Percentiles rank a stretch among this genome's conserved stretches.
Evolutionary conservation across 2,329 filamentous ascomycete species (phyloP).

Genomic region (Thelonectria blattea): DNA sequence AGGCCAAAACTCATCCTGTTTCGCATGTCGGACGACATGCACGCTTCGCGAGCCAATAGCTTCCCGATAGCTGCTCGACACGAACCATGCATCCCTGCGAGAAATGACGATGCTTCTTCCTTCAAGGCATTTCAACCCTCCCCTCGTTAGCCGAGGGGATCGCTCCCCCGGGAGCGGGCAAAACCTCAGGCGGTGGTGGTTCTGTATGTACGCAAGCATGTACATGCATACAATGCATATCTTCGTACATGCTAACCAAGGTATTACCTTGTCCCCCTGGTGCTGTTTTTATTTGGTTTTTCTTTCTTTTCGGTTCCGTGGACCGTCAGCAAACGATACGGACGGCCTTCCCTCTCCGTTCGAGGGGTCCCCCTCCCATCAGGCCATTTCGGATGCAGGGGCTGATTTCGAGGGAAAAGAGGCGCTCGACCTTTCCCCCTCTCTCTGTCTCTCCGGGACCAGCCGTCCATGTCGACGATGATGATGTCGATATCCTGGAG

Average conservation of each 20-base stretch:
- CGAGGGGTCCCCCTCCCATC: slow-evolving; percentile 2
- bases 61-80: slow-evolving; percentile 13
- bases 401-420: not conserved
- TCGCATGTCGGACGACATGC: slow-evolving; percentile 5
- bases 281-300: no score
- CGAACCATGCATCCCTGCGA: slow-evolving; percentile 16
- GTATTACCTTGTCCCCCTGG: slow-evolving; percentile 6
- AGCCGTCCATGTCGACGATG: slow-evolving; percentile 8
- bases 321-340: not conserved
- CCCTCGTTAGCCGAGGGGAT: not conserved
- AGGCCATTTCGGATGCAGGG: slow-evolving; percentile 20
- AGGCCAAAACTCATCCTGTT: slow-evolving; percentile 13
- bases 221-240: not conserved
- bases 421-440: not conserved
- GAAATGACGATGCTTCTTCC: not conserved
- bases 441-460: not conserved
- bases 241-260: not conserved
- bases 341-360: slow-evolving; percentile 17
- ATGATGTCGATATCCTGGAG: slow-evolving; percentile 9
- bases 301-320: not conserved
- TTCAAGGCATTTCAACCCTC: slow-evolving; percentile 1
- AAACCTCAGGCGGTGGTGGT: no score
- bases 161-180: no score
- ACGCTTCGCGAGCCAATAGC: slow-evolving; percentile 16
- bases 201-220: not conserved